Base-by-base conservation (phyloP, 23 red algal genomes). In the Gracilariopsis chorda region DNA sequence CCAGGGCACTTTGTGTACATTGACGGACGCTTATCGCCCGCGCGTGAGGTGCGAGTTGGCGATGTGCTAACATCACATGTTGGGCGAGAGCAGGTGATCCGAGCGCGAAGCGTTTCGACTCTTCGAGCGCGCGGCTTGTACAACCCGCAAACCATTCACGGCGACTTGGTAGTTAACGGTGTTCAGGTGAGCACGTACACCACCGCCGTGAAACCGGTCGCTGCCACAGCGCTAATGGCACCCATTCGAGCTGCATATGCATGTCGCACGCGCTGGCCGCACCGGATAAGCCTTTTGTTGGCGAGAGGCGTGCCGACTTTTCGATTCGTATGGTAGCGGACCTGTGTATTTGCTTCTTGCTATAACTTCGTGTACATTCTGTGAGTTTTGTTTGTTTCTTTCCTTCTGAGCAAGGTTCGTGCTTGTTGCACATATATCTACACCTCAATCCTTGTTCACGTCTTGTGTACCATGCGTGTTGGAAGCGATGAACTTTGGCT, bases 1-100 rank as follows among this genome's bases (percentile, higher is more conserved):
- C 27, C 35, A 7, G 82, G 69, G 16, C 91, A 94, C 32, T 87
- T 57, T 51, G 25, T 94, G 27, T 87, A 94, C 56, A 47, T 86
- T 23, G 79, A 87, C 52, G 65, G 45, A 20, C 48, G 30, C 49
- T 24, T 94, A 47, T 20, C 17, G 6, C 19, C 65, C 4, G 91
- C 91, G 45, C 28, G 27, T n/a, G 28, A 24, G 7, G 91, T 94
- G 36, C 80, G 80, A 24, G 2, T 75, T 46, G 51, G 80, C 43
- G 81, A 94, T 56, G 67, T 73, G 32, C 67, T 73, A 42, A 36
- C 42, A 23, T 21, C 67, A 7, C 6, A 46, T 7, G 34, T 37
- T 1, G 17, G 47, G 23, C 37, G 67, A 23, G 47, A 21, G 16
- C n/a, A n/a, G n/a, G n/a, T n/a, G n/a, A 73, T 73, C 4, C 37